A percentile compares a stretch with the other conserved stretches of the same genome.
phyloP scores from a whole-genome alignment of 352 stramenopile genomes.

The Pelagophyceae sp. region DNA sequence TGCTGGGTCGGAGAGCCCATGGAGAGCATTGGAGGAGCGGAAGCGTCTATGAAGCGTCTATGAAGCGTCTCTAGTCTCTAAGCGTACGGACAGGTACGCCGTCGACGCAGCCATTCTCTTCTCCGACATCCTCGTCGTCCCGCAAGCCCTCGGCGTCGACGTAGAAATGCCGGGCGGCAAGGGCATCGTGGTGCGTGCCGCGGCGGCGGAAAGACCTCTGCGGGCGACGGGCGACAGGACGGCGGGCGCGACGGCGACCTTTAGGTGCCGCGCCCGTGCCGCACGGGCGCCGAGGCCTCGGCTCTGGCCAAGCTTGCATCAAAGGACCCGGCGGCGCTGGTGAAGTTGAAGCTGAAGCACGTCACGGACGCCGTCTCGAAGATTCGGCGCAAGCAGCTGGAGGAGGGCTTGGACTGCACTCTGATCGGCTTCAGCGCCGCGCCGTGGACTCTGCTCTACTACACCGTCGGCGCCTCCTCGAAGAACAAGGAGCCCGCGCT shows the following conservation, averaged over 20 bases:
- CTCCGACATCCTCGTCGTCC: slow-evolving; percentile 96
- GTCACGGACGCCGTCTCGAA: not conserved
- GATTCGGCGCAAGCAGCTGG: slow-evolving; percentile 1
- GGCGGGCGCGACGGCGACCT: too few species aligned
- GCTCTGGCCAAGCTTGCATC: not conserved
- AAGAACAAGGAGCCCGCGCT: slow-evolving; percentile 85
- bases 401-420: slow-evolving; percentile 68
- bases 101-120: slow-evolving; percentile 97
- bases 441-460: slow-evolving; percentile 92
- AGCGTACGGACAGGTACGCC: slow-evolving; percentile 44
- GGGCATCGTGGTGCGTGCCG: slow-evolving; percentile 67
- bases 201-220: slow-evolving; percentile 40
- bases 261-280: too few species aligned
- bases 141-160: slow-evolving; percentile 88
- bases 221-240: too few species aligned
- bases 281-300: not conserved
- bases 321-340: not conserved
- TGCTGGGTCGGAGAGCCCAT: too few species aligned
- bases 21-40: too few species aligned
- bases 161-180: slow-evolving; percentile 88
- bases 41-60: too few species aligned
- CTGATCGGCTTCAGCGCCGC: slow-evolving; percentile 95
- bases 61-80: too few species aligned
- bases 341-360: not conserved
- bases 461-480: slow-evolving; percentile 93